These are phyloP conservation scores for Fusarium lyarnte DNA, from an alignment of 2,329 filamentous ascomycete species.

Conservation along the genomic window DNA sequence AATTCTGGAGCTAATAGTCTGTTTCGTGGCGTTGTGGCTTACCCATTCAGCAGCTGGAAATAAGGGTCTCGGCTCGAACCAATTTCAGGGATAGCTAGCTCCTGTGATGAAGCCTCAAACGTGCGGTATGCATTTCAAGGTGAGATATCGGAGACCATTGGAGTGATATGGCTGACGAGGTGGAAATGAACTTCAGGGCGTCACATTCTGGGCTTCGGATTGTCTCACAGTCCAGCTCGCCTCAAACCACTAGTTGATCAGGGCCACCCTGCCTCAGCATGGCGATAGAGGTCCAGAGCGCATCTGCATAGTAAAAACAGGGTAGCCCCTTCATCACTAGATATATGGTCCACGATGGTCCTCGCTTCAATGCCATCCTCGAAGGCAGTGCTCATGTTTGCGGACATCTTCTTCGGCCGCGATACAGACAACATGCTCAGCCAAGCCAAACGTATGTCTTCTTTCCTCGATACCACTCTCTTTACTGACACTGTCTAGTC, in stretches of 20 bases:
- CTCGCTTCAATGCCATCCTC: not conserved
- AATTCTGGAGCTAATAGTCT: not conserved
- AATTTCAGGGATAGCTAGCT: not conserved
- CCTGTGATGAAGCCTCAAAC: not conserved
- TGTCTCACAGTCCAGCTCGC: not conserved
- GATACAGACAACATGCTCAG: not conserved
- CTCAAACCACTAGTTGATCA: not conserved
- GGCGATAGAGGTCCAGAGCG: rapidly evolving
- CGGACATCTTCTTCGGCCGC: not conserved
- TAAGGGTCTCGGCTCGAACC: not conserved
- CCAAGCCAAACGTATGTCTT: not conserved
- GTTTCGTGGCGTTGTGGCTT: not conserved
- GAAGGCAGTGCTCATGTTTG: not conserved
- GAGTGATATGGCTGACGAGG: not conserved
- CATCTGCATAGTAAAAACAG: not conserved
- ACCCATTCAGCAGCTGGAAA: not conserved
- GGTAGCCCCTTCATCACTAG: not conserved
- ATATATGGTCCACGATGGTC: not conserved
- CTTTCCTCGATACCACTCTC: too few relatives aligned
- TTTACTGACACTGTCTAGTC: not conserved
- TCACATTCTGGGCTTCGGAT: not conserved
- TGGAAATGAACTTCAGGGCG: not conserved
- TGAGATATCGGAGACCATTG: not conserved
- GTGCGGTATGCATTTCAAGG: not conserved
- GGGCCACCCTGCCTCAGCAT: rapidly evolving